These are phyloP conservation scores for Coemansia brasiliensis DNA, from an alignment of 192 early-diverging fungal species.

Conservation along the genomic window DNA sequence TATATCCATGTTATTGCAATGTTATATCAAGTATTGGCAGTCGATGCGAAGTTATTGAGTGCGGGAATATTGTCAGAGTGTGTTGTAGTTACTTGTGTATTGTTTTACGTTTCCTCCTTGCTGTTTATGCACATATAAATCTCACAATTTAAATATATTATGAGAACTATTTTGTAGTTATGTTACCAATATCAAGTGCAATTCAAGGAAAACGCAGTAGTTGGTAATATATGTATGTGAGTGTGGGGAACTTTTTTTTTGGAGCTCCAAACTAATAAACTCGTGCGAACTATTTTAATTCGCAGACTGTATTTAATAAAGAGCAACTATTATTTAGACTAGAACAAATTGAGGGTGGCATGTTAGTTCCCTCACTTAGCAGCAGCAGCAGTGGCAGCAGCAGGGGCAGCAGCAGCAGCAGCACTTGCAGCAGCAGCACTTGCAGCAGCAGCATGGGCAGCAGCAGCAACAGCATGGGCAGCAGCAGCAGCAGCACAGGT, in stretches of 20 bases:
- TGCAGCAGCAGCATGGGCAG: constrained; percentile 27
- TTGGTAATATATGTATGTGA: background rate
- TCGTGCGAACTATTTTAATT: background rate
- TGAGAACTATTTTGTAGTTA: no score
- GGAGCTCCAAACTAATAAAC: background rate
- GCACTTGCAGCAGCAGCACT: constrained; percentile 24
- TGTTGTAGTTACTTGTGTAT: background rate
- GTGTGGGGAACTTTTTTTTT: background rate
- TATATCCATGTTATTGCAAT: background rate
- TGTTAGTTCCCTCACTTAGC: constrained; percentile 5
- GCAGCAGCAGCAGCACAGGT: constrained; percentile 46
- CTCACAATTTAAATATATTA: no score
- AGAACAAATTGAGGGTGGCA: no score
- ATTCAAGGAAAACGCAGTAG: background rate
- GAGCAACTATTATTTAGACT: background rate
- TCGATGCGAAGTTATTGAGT: background rate
- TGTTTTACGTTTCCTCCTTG: background rate
- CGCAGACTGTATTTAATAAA: background rate
- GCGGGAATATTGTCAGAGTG: background rate
- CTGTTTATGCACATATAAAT: no score
- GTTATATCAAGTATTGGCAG: background rate
- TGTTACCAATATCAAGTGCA: no score
- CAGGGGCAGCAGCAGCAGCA: constrained; percentile 26
- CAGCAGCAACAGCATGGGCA: constrained; percentile 32
- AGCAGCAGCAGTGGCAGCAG: constrained; percentile 29